Evolutionary conservation across 2,329 filamentous ascomycete species (phyloP), one percentile per base, ranked within the genome.

Genomic region (Paraphaeosphaeria minitans): DNA sequence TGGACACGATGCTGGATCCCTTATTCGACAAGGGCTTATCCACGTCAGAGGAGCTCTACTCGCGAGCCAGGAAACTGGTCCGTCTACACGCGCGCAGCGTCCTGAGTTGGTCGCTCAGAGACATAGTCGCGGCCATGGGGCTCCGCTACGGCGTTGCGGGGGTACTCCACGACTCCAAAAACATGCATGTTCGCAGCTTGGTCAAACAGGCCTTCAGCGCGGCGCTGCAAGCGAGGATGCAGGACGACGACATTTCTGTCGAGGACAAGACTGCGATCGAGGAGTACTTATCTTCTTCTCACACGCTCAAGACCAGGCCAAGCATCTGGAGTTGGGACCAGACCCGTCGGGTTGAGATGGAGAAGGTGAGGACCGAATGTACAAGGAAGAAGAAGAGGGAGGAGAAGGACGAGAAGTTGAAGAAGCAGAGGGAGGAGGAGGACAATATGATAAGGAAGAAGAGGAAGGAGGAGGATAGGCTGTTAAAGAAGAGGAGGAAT

Each of bases 51-150:
- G 64, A 72, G 4, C 54, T 72, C 7, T 50, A 67, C 35, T 24
- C 48, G 13, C 66, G 66, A 22, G 55, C 67, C 45, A 63, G 63
- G 35, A 24, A 59, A 8, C 65, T 72, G 24, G 65, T 67, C 10
- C 54, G 64, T 35, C 65, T 55, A 16, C 50, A 41, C 9, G 65
- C 70, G 2, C 22, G 64, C 13, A 66, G 62, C n/a, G 69, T 65
- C 46, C 63, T 63, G 19, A 48, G 51, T 10, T 73, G 70, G 71
- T 57, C 61, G 1, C 43, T 22, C 9, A 47, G 50, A 42, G 68
- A 71, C 16, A 55, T 58, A 12, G 57, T 71, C 16, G 69, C 71
- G 8, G 71, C 69, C 12, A 65, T 71, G 62, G 68, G 66, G 2
- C 29, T 73, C 22, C 45, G 57, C 46, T 60, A 59, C 49, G 46